These are phyloP conservation scores for Russula dissimulans DNA, from an alignment of 768 basidiomycete genomes.

Conservation along the genomic window DNA sequence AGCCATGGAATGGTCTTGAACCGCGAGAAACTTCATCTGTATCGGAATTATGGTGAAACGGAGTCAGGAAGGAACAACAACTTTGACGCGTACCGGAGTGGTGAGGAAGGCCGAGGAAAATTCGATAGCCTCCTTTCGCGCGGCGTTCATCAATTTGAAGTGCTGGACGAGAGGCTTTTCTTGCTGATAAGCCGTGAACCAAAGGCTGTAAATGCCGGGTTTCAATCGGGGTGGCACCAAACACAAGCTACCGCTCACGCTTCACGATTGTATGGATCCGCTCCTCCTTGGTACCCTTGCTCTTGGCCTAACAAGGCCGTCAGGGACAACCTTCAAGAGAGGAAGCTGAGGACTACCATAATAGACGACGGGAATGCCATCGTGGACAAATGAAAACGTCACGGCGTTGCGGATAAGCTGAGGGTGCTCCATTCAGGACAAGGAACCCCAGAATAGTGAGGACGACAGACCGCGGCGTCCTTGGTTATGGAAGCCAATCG, in stretches of 20 bases:
- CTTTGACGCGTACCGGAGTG: conserved; percentile 32
- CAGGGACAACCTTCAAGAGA: neutral
- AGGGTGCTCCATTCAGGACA: neutral
- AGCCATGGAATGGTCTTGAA: conserved; percentile 33
- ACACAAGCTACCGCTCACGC: conserved; percentile 27
- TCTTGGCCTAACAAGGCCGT: conserved; percentile 33
- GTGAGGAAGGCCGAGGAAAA: conserved; percentile 37
- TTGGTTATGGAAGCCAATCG: conserved; percentile 36
- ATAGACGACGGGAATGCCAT: conserved; percentile 44
- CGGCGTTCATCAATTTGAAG: conserved; percentile 41
- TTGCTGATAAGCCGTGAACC: conserved; percentile 47
- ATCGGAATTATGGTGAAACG: neutral
- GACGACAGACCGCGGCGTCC: conserved; percentile 34
- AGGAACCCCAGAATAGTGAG: neutral
- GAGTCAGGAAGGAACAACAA: neutral
- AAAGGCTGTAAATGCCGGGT: conserved; percentile 35
- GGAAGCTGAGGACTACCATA: conserved; percentile 30
- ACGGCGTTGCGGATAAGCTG: conserved; percentile 40
- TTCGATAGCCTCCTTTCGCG: conserved; percentile 41
- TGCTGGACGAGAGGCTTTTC: conserved; percentile 41
- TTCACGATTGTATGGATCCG: conserved; percentile 42
- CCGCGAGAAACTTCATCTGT: conserved; percentile 40
- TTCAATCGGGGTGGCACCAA: neutral
- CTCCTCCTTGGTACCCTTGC: conserved; percentile 38
- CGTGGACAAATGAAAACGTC: conserved; percentile 41